Conservation (phyloP, 2,329 filamentous ascomycete species). For the Phialocephala sp. region DNA sequence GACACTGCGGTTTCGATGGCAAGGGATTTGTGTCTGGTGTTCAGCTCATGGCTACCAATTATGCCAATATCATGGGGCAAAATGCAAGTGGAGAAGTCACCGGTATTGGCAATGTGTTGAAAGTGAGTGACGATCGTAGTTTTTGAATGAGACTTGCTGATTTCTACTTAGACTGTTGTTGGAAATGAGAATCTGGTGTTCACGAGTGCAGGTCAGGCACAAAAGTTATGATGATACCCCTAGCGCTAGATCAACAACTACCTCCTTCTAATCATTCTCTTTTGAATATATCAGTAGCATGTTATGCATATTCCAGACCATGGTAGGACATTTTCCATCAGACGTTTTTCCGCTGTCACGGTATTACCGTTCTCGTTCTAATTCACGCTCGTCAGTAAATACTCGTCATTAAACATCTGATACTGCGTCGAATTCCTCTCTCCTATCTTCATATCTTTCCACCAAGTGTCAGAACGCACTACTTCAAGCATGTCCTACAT, state of each 20-base stretch:
- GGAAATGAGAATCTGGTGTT: slow-evolving; percentile 37
- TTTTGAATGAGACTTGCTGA: slow-evolving; percentile 18
- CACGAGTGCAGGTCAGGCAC: slow-evolving; percentile 17
- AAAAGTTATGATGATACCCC: slow-evolving; percentile 1
- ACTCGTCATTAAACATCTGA: not conserved
- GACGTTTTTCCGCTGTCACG: not conserved
- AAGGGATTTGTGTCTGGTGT: slow-evolving; percentile 60
- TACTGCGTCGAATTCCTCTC: not conserved
- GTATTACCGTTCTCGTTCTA: not conserved
- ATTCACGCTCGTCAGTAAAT: not conserved
- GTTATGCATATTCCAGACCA: not conserved
- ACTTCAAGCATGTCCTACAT: not conserved
- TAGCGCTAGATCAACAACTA: not conserved
- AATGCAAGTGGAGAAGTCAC: slow-evolving; percentile 53
- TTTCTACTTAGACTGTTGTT: slow-evolving; percentile 31
- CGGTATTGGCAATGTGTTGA: slow-evolving; percentile 57
- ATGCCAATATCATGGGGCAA: slow-evolving; percentile 52
- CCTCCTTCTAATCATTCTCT: not conserved
- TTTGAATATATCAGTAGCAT: not conserved
- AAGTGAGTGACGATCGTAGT: slow-evolving; percentile 26
- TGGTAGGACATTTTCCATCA: not conserved
- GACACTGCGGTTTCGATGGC: slow-evolving; percentile 64
- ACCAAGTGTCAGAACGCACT: not conserved
- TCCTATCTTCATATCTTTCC: not conserved
- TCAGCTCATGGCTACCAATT: slow-evolving; percentile 61